phyloP scores from a whole-genome alignment of 2,329 filamentous ascomycete genomes.

The Zasmidium angulare region DNA sequence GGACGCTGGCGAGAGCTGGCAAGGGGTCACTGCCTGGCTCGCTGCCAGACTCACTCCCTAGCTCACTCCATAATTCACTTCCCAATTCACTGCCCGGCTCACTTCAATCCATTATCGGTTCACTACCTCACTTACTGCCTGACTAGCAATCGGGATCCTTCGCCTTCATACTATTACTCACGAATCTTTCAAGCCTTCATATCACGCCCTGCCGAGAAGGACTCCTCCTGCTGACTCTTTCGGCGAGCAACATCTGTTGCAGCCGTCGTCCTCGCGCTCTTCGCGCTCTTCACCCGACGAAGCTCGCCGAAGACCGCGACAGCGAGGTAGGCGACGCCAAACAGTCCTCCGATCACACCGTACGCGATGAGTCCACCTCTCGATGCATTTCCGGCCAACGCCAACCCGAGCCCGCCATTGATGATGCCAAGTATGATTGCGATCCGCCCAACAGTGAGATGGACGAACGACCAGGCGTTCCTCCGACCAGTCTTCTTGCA shows the following conservation, averaged over 20 bases:
- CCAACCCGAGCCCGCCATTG: slow-evolving; percentile 57
- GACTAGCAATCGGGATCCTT: too few species aligned
- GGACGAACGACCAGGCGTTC: slow-evolving; percentile 47
- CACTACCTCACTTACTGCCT: too few species aligned
- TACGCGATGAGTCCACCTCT: slow-evolving; percentile 43
- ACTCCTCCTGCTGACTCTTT: background rate
- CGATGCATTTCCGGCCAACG: slow-evolving; percentile 42
- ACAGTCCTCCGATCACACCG: slow-evolving; percentile 48
- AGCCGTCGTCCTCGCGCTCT: background rate
- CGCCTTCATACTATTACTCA: too few species aligned
- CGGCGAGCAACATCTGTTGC: background rate
- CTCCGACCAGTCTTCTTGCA: slow-evolving; percentile 41
- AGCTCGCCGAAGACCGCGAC: slow-evolving; percentile 32
- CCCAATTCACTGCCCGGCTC: too few species aligned
- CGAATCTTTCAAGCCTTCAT: too few species aligned
- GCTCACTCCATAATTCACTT: too few species aligned
- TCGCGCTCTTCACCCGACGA: slow-evolving; percentile 20
- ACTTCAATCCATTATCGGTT: too few species aligned
- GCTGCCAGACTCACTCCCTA: too few species aligned
- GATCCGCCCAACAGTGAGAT: slow-evolving; percentile 30
- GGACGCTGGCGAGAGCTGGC: too few species aligned
- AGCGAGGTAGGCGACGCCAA: slow-evolving; percentile 45
- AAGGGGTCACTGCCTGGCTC: too few species aligned
- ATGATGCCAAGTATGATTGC: slow-evolving; percentile 55
- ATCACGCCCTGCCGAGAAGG: too few species aligned